Evolutionary conservation across 371 early-diverging fungal genomes (phyloP), one percentile per base, ranked within the genome.

Genomic region (Rhizopus arrhizus): DNA sequence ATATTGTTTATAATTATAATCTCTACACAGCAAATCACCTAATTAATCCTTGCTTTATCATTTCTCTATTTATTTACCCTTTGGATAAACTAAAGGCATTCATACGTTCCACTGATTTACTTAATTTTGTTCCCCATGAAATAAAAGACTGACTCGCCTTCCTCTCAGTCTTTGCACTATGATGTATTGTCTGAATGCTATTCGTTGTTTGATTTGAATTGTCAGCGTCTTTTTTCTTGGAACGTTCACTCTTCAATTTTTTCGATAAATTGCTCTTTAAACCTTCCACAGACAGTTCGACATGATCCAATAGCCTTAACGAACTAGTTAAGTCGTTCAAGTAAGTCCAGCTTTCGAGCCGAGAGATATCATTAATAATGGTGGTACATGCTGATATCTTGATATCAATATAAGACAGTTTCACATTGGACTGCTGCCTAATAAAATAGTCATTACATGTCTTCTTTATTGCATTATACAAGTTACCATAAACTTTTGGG

Each of bases 401-500:
- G 56, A 77, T 59, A 49, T 87, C 87, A 40, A 83, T 62, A 4
- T 81, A 80, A 4, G 77, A 65, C 32, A 84, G 62, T 38, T 77
- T 75, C 5, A 82, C 75, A 48, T 74, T 78, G 5, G 78, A 66
- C 61, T 84, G 85, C 41, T 62, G 62, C 75, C 74, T 73, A 60
- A 5, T 29, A 10, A 29, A 29, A 5, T 4, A 48, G 15, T 38
- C 13, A 38, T 22, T 22, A 38, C 4, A 16, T 28, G 5, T 5
- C 48, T 48, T 28, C 1, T 5, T 28, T 38, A 11, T 48, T 4
- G 16, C 49, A 22, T 48, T 29, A 48, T 28, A 29, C 12, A 29
- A 15, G 42, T 29, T 53, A 70, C 87, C 87, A 87, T 55, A 87
- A 56, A 46, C 77, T 78, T 59, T 78, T 75, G 56, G 87, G 87